Evolutionary conservation across 768 basidiomycete genomes (phyloP).

Genomic region (Amanita pallidorosea): DNA sequence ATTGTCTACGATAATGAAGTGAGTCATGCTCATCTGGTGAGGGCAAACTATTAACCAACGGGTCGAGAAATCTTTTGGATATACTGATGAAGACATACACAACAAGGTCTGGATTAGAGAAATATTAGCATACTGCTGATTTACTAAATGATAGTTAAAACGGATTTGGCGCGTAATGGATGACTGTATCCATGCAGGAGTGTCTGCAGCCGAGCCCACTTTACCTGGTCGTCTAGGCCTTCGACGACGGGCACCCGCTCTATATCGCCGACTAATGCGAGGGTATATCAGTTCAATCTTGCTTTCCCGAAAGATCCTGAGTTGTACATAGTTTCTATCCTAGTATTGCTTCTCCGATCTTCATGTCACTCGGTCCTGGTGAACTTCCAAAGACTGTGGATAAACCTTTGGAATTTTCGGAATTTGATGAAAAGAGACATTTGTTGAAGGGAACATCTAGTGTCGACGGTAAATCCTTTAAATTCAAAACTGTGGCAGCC

Average conservation of each 20-base stretch:
- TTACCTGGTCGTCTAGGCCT: conserved; percentile 81
- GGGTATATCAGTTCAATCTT: conserved; percentile 35
- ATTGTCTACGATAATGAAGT: conserved; percentile 90
- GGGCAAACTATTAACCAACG: neutral
- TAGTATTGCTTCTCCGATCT: conserved; percentile 25
- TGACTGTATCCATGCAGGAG: conserved; percentile 78
- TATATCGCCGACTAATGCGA: conserved; percentile 86
- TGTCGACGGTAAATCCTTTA: conserved; percentile 7
- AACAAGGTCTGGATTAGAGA: conserved; percentile 38
- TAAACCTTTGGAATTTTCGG: conserved; percentile 8
- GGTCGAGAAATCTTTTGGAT: conserved; percentile 50
- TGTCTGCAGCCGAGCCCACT: conserved; percentile 66
- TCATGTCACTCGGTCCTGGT: conserved; percentile 22
- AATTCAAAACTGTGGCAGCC: conserved; percentile 18
- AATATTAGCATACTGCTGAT: neutral
- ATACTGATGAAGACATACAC: conserved; percentile 65
- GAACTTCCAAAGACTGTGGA: conserved; percentile 12
- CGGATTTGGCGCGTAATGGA: conserved; percentile 92
- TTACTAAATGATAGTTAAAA: conserved; percentile 30
- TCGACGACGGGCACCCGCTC: conserved; percentile 74
- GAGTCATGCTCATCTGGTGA: neutral
- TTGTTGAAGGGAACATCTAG: conserved; percentile 7
- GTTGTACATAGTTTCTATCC: conserved; percentile 32
- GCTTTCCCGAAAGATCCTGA: neutral
- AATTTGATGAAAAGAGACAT: conserved; percentile 9